Base-by-base conservation (phyloP, 768 basidiomycete genomes). In the Neoboletus magnificus region DNA sequence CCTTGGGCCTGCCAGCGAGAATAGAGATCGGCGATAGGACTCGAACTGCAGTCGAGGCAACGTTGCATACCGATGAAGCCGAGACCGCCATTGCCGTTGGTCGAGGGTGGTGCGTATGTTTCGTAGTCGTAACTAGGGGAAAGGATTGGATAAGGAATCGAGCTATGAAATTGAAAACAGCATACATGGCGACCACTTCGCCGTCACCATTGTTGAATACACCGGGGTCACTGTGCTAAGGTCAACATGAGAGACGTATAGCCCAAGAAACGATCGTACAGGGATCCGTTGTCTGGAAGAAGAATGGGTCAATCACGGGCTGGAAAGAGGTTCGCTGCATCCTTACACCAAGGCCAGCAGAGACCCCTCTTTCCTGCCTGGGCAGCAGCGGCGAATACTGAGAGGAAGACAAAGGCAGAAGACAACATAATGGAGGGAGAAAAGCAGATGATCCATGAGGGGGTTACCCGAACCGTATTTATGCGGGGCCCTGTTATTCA, bases 21-120 rank as follows among this genome's bases (percentile, higher is more conserved):
- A 16, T 60, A 54, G 23, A 75, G 70, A 25, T 67, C 54, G 5
- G 58, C 61, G 11, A 75, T 64, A 3, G 74, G 74, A 29, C 74
- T 75, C 8, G 74, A 75, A 52, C 22, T 52, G n/a, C 74, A 75
- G 42, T 76, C 73, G 6, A 63, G 47, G 52, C 73, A 75, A 10
- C 69, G 73, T 50, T 75, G 75, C 74, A 68, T 76, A 12, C 74
- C 74, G 6, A 75, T 72, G 59, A 76, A 75, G 5, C 62, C 65
- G 12, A 75, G 70, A 9, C 75, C 74, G 2, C 74, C 74, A 6
- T 59, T 61, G 1, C 74, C 74, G 41, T 73, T 73, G 13, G 65
- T 66, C 32, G 74, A 74, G 5, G 67, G 61, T 6, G 74, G 74
- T 10, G 56, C 35, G 39, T 66, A 70, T 16, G 74, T 76, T 52